phyloP scores from a whole-genome alignment of 1,284 basidiomycete genomes.

The Leccinum holopus region DNA sequence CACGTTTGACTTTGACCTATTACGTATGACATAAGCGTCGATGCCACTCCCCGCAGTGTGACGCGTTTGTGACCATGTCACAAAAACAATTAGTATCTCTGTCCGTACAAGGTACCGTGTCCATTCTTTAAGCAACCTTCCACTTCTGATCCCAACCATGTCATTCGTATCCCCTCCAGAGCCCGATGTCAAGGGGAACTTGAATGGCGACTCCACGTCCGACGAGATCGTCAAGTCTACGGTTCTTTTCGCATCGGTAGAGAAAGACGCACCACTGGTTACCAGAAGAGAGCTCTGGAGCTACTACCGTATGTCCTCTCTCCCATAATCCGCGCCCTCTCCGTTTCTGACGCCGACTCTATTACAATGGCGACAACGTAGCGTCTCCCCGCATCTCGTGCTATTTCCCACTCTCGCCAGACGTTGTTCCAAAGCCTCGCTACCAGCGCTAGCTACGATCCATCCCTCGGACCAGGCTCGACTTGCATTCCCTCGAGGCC shows the following conservation, averaged over 20 bases:
- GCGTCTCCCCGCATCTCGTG: not conserved
- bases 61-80: no score
- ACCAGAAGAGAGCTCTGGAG: constrained; percentile 67
- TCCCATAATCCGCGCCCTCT: not conserved
- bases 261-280: constrained; percentile 54
- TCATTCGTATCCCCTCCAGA: constrained; percentile 2
- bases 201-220: not conserved
- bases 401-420: constrained; percentile 29
- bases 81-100: no score
- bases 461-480: constrained; percentile 61
- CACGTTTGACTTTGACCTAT: no score
- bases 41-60: no score
- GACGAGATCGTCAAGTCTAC: constrained; percentile 2
- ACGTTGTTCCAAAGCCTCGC: constrained; percentile 75
- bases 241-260: constrained; percentile 35
- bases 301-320: constrained; percentile 53
- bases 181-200: constrained; percentile 1
- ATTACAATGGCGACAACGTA: constrained; percentile 74
- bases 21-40: no score
- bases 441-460: constrained; percentile 67
- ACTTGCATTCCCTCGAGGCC: constrained; percentile 63
- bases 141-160: constrained; percentile 5
- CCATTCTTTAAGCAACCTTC: not conserved
- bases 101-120: not conserved
- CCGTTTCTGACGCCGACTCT: constrained; percentile 34